Percentiles rank a stretch among this genome's conserved stretches.
Evolutionary conservation across 495 filamentous ascomycete genomes (phyloP).

Genomic region (Lepraria neglecta): DNA sequence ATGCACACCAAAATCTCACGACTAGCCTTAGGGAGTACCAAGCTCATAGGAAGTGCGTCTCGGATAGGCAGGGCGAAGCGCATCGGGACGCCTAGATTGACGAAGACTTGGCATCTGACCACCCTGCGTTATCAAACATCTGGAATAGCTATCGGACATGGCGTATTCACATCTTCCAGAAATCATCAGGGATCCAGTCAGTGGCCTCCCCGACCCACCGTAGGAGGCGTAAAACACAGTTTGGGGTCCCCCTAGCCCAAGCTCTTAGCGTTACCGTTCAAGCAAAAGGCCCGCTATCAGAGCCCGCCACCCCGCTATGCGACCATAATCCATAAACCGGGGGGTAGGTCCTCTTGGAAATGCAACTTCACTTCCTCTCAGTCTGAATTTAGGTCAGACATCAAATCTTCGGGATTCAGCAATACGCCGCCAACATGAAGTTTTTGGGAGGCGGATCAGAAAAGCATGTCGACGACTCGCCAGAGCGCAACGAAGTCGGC

Average conservation of each 20-base stretch:
- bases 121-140: not conserved
- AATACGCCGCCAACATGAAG: conserved; percentile 11
- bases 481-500: conserved; percentile 19
- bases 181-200: not conserved
- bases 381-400: not conserved
- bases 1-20: not conserved
- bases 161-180: conserved; percentile 1
- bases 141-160: not conserved
- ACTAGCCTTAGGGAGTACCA: too few species aligned
- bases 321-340: too few species aligned
- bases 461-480: conserved; percentile 17
- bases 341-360: too few species aligned
- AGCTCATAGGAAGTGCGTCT: not conserved
- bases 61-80: not conserved
- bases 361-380: not conserved
- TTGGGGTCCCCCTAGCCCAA: too few species aligned
- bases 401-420: not conserved
- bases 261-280: not conserved
- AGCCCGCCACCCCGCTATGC: too few species aligned
- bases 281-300: too few species aligned
- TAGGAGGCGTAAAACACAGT: too few species aligned
- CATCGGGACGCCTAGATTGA: not conserved
- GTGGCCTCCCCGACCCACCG: conserved; percentile 3
- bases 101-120: conserved; percentile 7
- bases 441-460: conserved; percentile 10